Conservation (phyloP, 352 stramenopile species). For the Phytopythium sindhum region DNA sequence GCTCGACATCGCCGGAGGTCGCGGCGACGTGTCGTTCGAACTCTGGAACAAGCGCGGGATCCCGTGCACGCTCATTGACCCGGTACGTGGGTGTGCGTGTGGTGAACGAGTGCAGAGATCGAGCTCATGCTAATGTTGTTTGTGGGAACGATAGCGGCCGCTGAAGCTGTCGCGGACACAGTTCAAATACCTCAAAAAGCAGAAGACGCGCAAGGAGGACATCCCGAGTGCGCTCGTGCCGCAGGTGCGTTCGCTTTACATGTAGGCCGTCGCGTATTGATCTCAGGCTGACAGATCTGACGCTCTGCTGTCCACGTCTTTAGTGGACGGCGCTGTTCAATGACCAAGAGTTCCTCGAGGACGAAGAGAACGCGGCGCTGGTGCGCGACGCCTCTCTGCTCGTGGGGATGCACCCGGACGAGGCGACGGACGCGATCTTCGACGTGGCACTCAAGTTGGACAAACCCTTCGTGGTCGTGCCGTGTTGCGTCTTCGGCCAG, state of each 20-base stretch:
- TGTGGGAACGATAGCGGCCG: slow-evolving; percentile 44
- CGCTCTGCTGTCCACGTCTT: neutral
- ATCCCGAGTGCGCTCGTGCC: slow-evolving; percentile 35
- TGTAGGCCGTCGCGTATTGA: neutral
- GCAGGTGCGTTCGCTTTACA: slow-evolving; percentile 25
- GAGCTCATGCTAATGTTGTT: slow-evolving; percentile 1
- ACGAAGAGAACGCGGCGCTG: slow-evolving; percentile 37
- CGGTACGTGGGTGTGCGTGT: slow-evolving; percentile 29
- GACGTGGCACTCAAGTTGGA: slow-evolving; percentile 85
- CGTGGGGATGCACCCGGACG: slow-evolving; percentile 94
- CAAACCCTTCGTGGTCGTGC: slow-evolving; percentile 95
- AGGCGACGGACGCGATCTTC: slow-evolving; percentile 94
- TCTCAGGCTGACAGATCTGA: neutral
- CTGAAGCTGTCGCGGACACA: slow-evolving; percentile 71
- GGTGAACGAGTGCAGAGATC: neutral
- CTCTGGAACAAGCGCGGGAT: slow-evolving; percentile 81
- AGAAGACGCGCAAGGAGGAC: slow-evolving; percentile 34
- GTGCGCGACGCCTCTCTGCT: slow-evolving; percentile 79
- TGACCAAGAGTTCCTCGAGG: slow-evolving; percentile 50
- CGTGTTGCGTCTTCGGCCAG: slow-evolving; percentile 94
- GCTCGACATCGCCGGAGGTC: slow-evolving; percentile 78
- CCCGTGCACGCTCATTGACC: slow-evolving; percentile 74
- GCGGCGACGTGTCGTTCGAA: slow-evolving; percentile 80
- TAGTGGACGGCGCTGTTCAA: slow-evolving; percentile 61
- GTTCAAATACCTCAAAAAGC: slow-evolving; percentile 69